Conservation (phyloP, 768 basidiomycete genomes). For the Amanita molliuscula region DNA sequence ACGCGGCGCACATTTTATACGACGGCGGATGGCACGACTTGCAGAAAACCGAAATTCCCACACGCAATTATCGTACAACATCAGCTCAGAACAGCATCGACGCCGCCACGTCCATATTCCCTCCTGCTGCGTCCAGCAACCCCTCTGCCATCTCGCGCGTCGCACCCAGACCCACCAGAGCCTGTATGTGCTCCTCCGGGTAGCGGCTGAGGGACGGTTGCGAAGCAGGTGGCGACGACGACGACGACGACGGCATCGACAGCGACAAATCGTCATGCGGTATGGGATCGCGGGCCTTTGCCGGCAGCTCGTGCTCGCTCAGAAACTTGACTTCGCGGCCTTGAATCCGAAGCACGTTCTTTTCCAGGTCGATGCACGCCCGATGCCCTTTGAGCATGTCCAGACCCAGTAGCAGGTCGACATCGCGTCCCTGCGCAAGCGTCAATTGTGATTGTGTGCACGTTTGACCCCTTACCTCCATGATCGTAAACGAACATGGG, state of each 20-base stretch:
- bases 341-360: conserved; percentile 87
- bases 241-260: conserved; percentile 8
- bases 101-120: conserved; percentile 83
- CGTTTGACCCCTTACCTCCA: conserved; percentile 56
- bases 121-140: conserved; percentile 67
- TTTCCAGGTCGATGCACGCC: conserved; percentile 89
- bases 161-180: conserved; percentile 71
- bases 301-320: conserved; percentile 89
- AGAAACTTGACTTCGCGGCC: conserved; percentile 83
- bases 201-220: conserved; percentile 32
- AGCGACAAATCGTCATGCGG: conserved; percentile 16
- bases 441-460: not conserved
- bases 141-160: conserved; percentile 68
- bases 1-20: not conserved
- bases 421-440: conserved; percentile 63
- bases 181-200: conserved; percentile 52
- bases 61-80: not conserved
- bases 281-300: conserved; percentile 44
- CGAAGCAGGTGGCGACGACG: conserved; percentile 4
- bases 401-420: conserved; percentile 95
- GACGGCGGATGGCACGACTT: not conserved
- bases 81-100: conserved; percentile 62
- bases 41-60: not conserved
- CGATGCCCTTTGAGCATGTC: conserved; percentile 99
- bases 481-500: conserved; percentile 88